Conservation (phyloP, 208 protist species). For the Trypanosoma mega region DNA sequence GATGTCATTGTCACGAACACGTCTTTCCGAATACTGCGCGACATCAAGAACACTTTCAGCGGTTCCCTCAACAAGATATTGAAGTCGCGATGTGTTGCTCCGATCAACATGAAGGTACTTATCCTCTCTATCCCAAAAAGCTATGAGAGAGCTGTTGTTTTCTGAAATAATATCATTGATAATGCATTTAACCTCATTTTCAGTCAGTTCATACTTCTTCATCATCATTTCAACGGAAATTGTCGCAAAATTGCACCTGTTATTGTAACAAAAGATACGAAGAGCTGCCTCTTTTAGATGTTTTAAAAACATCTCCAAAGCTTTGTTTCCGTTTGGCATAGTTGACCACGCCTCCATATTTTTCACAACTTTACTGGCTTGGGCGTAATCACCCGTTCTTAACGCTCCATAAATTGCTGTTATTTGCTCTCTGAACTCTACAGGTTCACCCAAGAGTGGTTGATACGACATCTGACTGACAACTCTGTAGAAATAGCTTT, state of each 20-base stretch:
- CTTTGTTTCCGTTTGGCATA: slow-evolving; percentile 51
- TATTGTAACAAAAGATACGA: slow-evolving; percentile 75
- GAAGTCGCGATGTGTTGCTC: slow-evolving; percentile 77
- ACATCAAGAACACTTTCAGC: slow-evolving; percentile 60
- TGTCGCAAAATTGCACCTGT: slow-evolving; percentile 74
- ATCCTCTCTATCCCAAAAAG: slow-evolving; percentile 86
- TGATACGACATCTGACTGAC: slow-evolving; percentile 43
- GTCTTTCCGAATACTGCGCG: slow-evolving; percentile 62
- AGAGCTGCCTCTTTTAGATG: slow-evolving; percentile 73
- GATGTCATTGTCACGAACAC: slow-evolving; percentile 39
- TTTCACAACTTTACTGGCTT: slow-evolving; percentile 53
- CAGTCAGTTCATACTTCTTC: slow-evolving; percentile 73
- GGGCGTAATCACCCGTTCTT: slow-evolving; percentile 66
- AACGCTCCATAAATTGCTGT: slow-evolving; percentile 65
- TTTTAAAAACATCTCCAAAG: slow-evolving; percentile 46
- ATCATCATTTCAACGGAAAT: slow-evolving; percentile 75
- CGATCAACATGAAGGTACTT: slow-evolving; percentile 77
- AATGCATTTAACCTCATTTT: slow-evolving; percentile 51
- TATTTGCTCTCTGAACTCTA: slow-evolving; percentile 63
- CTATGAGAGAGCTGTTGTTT: slow-evolving; percentile 61
- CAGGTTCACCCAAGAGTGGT: slow-evolving; percentile 56
- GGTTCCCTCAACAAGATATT: slow-evolving; percentile 77
- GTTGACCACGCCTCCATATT: slow-evolving; percentile 63
- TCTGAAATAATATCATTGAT: slow-evolving; percentile 80
- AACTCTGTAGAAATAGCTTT: slow-evolving; percentile 69